Conservation (phyloP, 306 rosid species). For the Malus sylvestris region DNA sequence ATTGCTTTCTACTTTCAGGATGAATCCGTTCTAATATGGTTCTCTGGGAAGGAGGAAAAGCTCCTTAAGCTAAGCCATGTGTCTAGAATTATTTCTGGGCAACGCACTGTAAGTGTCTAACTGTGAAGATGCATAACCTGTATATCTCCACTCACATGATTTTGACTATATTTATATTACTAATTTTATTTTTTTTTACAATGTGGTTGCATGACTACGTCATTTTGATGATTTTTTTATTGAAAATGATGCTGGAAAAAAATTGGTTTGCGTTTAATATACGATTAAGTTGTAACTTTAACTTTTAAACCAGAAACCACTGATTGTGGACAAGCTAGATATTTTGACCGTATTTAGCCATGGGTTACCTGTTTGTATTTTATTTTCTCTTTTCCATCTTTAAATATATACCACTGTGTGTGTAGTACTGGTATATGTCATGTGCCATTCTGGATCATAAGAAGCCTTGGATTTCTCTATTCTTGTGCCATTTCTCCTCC, state of each 20-base stretch:
- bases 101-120: conserved; percentile 75
- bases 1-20: conserved; percentile 61
- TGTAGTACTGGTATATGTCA: not conserved
- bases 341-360: not conserved
- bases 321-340: not conserved
- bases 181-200: not conserved
- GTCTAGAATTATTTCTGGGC: conserved; percentile 95
- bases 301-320: not conserved
- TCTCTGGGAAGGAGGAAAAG: conserved; percentile 97
- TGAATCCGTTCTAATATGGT: conserved; percentile 92
- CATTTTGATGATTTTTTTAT: not conserved
- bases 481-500: not conserved
- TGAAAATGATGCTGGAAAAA: not conserved
- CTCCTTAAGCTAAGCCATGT: conserved; percentile 87
- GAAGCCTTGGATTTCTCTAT: not conserved
- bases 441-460: not conserved
- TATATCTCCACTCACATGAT: conserved; percentile 13
- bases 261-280: not conserved
- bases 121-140: conserved; percentile 13
- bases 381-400: not conserved
- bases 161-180: not conserved
- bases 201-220: not conserved
- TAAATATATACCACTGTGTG: not conserved
- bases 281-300: not conserved
- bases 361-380: not conserved